Evolutionary conservation across 1,139 yeast genomes (phyloP).

Genomic region (Kodamaea sp.): DNA sequence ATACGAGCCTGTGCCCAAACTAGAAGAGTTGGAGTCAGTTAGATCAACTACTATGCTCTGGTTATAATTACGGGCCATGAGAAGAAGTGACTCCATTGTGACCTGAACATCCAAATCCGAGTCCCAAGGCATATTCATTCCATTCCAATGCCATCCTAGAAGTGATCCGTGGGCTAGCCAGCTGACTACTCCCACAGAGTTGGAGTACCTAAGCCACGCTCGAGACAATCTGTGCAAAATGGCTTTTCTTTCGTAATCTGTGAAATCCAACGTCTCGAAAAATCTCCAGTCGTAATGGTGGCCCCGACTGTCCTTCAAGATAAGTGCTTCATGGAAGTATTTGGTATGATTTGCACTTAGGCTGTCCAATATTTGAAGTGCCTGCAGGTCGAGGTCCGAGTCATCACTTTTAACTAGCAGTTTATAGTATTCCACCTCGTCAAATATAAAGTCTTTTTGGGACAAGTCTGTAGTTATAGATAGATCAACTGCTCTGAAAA

Average conservation of each 20-base stretch:
- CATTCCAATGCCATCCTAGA: slow-evolving; percentile 64
- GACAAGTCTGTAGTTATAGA: neutral
- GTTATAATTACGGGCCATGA: slow-evolving; percentile 44
- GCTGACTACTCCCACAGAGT: slow-evolving; percentile 40
- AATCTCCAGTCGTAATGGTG: slow-evolving; percentile 44
- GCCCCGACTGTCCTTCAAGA: slow-evolving; percentile 39
- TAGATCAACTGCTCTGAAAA: neutral
- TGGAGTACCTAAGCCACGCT: slow-evolving; percentile 57
- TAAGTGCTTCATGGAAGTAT: slow-evolving; percentile 33
- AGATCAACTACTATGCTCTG: slow-evolving; percentile 50
- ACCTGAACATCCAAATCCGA: slow-evolving; percentile 61
- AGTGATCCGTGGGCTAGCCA: slow-evolving; percentile 67
- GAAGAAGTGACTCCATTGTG: slow-evolving; percentile 42
- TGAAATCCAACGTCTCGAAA: slow-evolving; percentile 27
- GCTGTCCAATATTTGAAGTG: neutral
- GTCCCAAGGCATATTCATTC: slow-evolving; percentile 63
- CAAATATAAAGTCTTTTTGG: slow-evolving; percentile 13
- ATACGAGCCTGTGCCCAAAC: slow-evolving; percentile 45
- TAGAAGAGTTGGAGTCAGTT: slow-evolving; percentile 27
- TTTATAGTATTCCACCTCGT: slow-evolving; percentile 6
- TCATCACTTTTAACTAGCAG: neutral
- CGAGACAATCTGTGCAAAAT: slow-evolving; percentile 48
- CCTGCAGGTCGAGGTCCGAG: slow-evolving; percentile 9
- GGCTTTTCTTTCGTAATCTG: slow-evolving; percentile 41
- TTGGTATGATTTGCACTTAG: slow-evolving; percentile 5